Evolutionary conservation across 78 protist species (phyloP).

Genomic region (Dictyostelium intermedium): DNA sequence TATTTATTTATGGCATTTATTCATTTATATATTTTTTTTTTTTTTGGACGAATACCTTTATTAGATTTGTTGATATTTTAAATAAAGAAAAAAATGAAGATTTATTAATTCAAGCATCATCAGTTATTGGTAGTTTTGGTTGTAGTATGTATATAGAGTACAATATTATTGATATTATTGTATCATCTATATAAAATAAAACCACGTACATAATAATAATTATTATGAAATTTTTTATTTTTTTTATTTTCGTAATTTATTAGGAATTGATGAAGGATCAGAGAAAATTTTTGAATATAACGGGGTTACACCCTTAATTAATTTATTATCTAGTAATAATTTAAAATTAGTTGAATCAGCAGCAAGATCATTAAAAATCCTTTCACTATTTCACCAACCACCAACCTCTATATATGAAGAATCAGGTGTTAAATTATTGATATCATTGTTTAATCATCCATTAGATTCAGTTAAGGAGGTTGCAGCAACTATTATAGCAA

Average conservation of each 20-base stretch:
- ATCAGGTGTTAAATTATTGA: slow-evolving; percentile 34
- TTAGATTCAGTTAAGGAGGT: slow-evolving; percentile 42
- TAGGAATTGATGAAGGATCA: slow-evolving; percentile 54
- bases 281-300: not conserved
- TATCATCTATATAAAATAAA: not conserved
- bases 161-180: too few relatives aligned
- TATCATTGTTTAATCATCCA: slow-evolving; percentile 39
- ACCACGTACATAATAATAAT: too few relatives aligned
- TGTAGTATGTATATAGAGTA: slow-evolving; percentile 19
- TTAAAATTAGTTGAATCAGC: slow-evolving; percentile 55
- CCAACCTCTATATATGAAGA: slow-evolving; percentile 32
- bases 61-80: slow-evolving; percentile 40
- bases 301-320: slow-evolving; percentile 20
- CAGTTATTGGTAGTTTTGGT: slow-evolving; percentile 61
- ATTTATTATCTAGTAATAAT: slow-evolving; percentile 42
- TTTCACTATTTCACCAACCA: slow-evolving; percentile 21
- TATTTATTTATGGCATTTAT: too few relatives aligned
- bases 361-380: slow-evolving; percentile 50
- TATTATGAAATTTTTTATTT: too few relatives aligned
- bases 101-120: slow-evolving; percentile 47
- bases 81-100: slow-evolving; percentile 26
- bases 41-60: too few relatives aligned
- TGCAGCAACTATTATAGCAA: slow-evolving; percentile 39
- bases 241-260: not conserved
- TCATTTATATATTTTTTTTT: not conserved